Conservation (phyloP, 2,329 filamentous ascomycete genomes). For the Aspergillus proliferans region DNA sequence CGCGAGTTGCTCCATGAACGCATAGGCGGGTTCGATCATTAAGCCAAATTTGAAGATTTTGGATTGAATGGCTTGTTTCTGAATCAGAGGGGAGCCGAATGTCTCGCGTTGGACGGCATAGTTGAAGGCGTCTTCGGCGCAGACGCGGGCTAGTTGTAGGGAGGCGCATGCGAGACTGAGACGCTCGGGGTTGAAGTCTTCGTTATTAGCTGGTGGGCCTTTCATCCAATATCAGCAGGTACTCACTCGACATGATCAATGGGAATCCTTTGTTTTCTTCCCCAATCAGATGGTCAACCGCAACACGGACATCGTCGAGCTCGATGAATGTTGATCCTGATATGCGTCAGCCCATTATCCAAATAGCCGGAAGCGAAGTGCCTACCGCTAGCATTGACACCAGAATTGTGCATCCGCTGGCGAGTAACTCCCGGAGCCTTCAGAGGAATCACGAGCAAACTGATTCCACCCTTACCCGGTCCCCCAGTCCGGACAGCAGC, state of each 20-base stretch:
- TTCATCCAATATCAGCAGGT: background rate
- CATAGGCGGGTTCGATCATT: slow-evolving; percentile 56
- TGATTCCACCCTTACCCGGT: slow-evolving; percentile 54
- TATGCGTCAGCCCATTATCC: background rate
- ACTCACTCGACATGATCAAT: slow-evolving; percentile 61
- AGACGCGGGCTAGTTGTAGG: slow-evolving; percentile 57
- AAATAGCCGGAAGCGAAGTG: slow-evolving; percentile 1
- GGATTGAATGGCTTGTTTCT: slow-evolving; percentile 53
- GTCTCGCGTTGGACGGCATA: slow-evolving; percentile 61
- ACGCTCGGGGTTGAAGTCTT: slow-evolving; percentile 69
- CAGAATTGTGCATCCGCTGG: slow-evolving; percentile 53
- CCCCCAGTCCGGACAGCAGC: slow-evolving; percentile 57
- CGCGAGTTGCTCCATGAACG: slow-evolving; percentile 57
- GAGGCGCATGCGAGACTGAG: slow-evolving; percentile 59
- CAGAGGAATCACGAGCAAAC: slow-evolving; percentile 61
- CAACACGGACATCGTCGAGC: slow-evolving; percentile 66
- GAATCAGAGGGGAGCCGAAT: slow-evolving; percentile 53
- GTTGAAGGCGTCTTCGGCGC: slow-evolving; percentile 54
- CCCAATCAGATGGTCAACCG: slow-evolving; percentile 62
- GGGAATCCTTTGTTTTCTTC: slow-evolving; percentile 64
- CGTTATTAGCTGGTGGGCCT: background rate
- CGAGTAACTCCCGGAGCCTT: slow-evolving; percentile 54
- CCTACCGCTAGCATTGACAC: slow-evolving; percentile 58
- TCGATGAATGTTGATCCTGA: slow-evolving; percentile 56
- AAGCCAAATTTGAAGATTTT: slow-evolving; percentile 56